Percentiles rank a stretch among this genome's conserved stretches.
These are phyloP conservation scores for Pichia sporocuriosa DNA, from an alignment of 805 yeast genomes.

Conservation along the genomic window DNA sequence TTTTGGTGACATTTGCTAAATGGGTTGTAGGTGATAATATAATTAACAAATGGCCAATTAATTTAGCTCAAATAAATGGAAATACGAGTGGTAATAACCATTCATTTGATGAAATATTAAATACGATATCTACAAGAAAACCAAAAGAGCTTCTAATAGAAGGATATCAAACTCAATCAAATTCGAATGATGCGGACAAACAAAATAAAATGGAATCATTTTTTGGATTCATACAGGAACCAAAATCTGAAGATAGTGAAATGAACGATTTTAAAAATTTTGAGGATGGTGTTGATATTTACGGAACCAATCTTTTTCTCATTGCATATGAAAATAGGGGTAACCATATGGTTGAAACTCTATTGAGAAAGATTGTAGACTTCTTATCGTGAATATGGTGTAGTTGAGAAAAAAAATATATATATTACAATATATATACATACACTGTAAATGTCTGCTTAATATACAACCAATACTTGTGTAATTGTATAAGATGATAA, in stretches of 20 bases:
- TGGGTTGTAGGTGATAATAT: constrained; percentile 16
- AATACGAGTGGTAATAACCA: too few relatives aligned
- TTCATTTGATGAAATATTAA: not conserved
- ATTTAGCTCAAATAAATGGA: constrained; percentile 16
- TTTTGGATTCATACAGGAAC: constrained; percentile 28
- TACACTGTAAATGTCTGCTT: not conserved
- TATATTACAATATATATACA: not conserved
- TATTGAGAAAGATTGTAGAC: constrained; percentile 8
- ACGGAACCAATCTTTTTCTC: constrained; percentile 18
- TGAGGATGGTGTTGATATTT: constrained; percentile 11
- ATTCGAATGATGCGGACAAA: not conserved
- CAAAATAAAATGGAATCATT: constrained; percentile 22
- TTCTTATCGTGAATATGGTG: not conserved
- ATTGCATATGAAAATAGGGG: constrained; percentile 11
- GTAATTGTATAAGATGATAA: too few relatives aligned
- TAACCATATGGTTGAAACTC: constrained; percentile 1
- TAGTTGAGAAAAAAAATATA: not conserved
- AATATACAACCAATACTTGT: too few relatives aligned
- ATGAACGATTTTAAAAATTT: not conserved
- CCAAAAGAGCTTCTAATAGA: constrained; percentile 10
- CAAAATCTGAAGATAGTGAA: constrained; percentile 14
- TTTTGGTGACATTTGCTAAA: constrained; percentile 22
- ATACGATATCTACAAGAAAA: constrained; percentile 18
- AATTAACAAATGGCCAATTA: constrained; percentile 18
- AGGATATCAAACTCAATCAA: constrained; percentile 1